Evolutionary conservation across 2,329 filamentous ascomycete genomes (phyloP).

Genomic region (Talaromyces atroroseus): DNA sequence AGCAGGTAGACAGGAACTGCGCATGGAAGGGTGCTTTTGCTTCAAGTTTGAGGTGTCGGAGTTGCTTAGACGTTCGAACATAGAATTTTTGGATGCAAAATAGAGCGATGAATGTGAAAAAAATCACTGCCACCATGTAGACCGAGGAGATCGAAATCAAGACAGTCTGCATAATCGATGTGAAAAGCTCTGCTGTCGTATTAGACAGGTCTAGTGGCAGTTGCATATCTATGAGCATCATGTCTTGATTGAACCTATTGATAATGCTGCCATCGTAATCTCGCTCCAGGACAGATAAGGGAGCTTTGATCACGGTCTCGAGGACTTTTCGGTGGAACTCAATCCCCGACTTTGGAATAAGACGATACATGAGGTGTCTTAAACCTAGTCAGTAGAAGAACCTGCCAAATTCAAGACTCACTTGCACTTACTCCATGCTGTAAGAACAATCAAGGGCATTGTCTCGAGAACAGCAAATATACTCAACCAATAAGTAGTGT

Average conservation of each 20-base stretch:
- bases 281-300: too few species aligned
- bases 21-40: slow-evolving; percentile 55
- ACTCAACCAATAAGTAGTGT: too few species aligned
- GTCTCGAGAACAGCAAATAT: too few species aligned
- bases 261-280: too few species aligned
- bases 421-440: too few species aligned
- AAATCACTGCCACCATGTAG: slow-evolving; percentile 46
- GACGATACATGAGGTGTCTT: too few species aligned
- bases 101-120: slow-evolving; percentile 36
- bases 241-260: slow-evolving; percentile 26
- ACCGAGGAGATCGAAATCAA: slow-evolving; percentile 44
- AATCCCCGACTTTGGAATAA: too few species aligned
- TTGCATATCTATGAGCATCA: slow-evolving; percentile 40
- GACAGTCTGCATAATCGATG: slow-evolving; percentile 45
- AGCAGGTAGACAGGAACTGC: slow-evolving; percentile 52
- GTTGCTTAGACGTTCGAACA: slow-evolving; percentile 54
- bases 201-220: slow-evolving; percentile 26
- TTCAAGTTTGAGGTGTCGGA: slow-evolving; percentile 57
- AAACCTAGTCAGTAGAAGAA: too few species aligned
- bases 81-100: slow-evolving; percentile 50
- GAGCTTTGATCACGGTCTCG: too few species aligned
- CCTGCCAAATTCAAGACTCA: too few species aligned
- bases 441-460: too few species aligned
- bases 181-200: slow-evolving; percentile 13
- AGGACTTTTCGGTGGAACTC: too few species aligned